phyloP scores from a whole-genome alignment of 2,329 filamentous ascomycete genomes.

The Basipetospora chlamydospora region DNA sequence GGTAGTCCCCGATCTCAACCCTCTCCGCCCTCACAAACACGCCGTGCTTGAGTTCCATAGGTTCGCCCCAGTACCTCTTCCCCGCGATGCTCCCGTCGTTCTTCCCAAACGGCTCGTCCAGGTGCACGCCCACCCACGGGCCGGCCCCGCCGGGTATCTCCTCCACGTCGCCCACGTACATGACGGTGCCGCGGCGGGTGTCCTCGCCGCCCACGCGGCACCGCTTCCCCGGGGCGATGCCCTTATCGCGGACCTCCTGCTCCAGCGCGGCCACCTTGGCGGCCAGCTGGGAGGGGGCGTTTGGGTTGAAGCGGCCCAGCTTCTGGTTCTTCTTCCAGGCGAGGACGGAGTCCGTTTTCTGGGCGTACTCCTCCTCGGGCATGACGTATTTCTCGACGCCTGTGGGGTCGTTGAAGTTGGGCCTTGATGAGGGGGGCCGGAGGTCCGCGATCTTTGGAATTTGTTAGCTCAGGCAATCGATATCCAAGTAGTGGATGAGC shows the following conservation, averaged over 20 bases:
- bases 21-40: slow-evolving; percentile 68
- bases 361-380: slow-evolving; percentile 73
- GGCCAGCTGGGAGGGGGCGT: slow-evolving; percentile 59
- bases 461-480: too few relatives aligned
- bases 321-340: slow-evolving; percentile 94
- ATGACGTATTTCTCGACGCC: slow-evolving; percentile 82
- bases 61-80: slow-evolving; percentile 54
- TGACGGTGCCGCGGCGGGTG: slow-evolving; percentile 51
- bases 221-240: slow-evolving; percentile 47
- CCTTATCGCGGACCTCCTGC: slow-evolving; percentile 54
- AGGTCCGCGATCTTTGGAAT: slow-evolving; percentile 56
- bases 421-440: slow-evolving; percentile 58
- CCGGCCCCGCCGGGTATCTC: slow-evolving; percentile 55
- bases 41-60: slow-evolving; percentile 52
- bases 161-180: slow-evolving; percentile 58
- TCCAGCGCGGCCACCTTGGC: slow-evolving; percentile 55
- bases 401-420: slow-evolving; percentile 69
- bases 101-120: slow-evolving; percentile 71
- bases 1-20: slow-evolving; percentile 62
- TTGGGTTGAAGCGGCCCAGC: slow-evolving; percentile 88
- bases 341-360: slow-evolving; percentile 73
- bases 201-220: slow-evolving; percentile 56
- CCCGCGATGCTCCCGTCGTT: slow-evolving; percentile 61
- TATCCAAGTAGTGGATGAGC: too few relatives aligned
- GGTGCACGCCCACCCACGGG: slow-evolving; percentile 55